Conservation (phyloP, 2,329 filamentous ascomycete species). For the Hypoxylon sp. region DNA sequence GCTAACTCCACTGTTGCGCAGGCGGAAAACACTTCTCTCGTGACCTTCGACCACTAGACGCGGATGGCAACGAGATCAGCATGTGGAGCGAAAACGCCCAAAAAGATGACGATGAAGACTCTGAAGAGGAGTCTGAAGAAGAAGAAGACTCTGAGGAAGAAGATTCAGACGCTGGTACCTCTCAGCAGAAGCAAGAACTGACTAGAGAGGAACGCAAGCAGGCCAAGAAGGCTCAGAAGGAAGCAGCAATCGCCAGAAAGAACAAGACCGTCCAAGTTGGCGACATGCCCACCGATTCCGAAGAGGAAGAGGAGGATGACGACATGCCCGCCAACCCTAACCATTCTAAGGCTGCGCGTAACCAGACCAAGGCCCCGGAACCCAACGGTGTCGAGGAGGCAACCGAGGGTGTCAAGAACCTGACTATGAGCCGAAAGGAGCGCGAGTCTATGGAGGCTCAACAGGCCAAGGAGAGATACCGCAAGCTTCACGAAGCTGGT, state of each 20-base stretch:
- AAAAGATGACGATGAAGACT: constrained; percentile 65
- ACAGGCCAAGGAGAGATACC: constrained; percentile 89
- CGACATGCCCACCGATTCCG: constrained; percentile 83
- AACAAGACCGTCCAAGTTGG: constrained; percentile 83
- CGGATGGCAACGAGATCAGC: constrained; percentile 88
- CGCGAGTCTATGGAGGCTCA: constrained; percentile 86
- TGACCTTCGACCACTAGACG: constrained; percentile 88
- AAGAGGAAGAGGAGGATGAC: constrained; percentile 68
- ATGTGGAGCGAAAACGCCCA: constrained; percentile 82
- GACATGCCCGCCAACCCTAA: constrained; percentile 92
- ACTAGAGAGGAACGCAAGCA: constrained; percentile 91
- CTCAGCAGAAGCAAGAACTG: constrained; percentile 65
- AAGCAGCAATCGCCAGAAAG: constrained; percentile 85
- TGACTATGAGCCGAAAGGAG: constrained; percentile 68
- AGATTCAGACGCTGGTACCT: constrained; percentile 61
- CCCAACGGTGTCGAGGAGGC: constrained; percentile 63
- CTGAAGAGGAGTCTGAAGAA: constrained; percentile 63
- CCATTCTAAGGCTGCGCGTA: constrained; percentile 82
- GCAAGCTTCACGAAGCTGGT: constrained; percentile 91
- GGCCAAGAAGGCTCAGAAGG: constrained; percentile 90
- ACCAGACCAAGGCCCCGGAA: constrained; percentile 66
- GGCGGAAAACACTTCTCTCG: constrained; percentile 97
- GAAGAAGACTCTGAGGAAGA: constrained; percentile 63
- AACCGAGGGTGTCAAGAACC: constrained; percentile 70
- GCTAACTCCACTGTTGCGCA: constrained; percentile 57